Percentiles rank a stretch among this genome's conserved stretches.
Evolutionary conservation across 805 yeast species (phyloP).

Genomic region (Spathaspora sp.): DNA sequence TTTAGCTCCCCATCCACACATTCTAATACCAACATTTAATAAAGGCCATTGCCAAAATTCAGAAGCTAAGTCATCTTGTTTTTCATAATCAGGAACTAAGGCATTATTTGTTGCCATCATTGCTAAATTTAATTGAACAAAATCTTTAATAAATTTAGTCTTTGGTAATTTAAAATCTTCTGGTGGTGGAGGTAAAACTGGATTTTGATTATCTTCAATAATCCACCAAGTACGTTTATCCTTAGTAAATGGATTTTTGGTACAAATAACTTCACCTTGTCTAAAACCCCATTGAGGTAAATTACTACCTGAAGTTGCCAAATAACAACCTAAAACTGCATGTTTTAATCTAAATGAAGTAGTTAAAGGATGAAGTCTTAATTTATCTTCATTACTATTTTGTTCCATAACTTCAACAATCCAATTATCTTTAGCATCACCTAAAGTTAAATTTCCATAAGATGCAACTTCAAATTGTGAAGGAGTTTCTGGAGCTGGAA

Average conservation of each 20-base stretch:
- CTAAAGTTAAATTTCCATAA: slow-evolving; percentile 62
- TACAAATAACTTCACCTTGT: slow-evolving; percentile 93
- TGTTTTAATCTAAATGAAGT: slow-evolving; percentile 76
- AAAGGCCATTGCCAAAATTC: slow-evolving; percentile 86
- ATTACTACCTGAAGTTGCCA: slow-evolving; percentile 75
- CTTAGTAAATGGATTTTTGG: slow-evolving; percentile 58
- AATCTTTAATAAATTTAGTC: slow-evolving; percentile 69
- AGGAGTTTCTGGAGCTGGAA: slow-evolving; percentile 59
- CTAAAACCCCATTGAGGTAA: slow-evolving; percentile 98
- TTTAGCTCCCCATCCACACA: slow-evolving; percentile 67
- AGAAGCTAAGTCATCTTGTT: slow-evolving; percentile 68
- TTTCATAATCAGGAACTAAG: slow-evolving; percentile 70
- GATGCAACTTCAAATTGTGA: slow-evolving; percentile 64
- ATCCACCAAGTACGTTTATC: slow-evolving; percentile 92
- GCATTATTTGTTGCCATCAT: slow-evolving; percentile 87
- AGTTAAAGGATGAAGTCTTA: slow-evolving; percentile 71
- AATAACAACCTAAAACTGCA: slow-evolving; percentile 69
- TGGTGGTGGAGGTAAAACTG: slow-evolving; percentile 55
- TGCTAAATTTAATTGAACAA: slow-evolving; percentile 66
- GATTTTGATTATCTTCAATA: slow-evolving; percentile 66
- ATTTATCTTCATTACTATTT: slow-evolving; percentile 47
- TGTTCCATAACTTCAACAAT: slow-evolving; percentile 65
- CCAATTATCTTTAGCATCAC: slow-evolving; percentile 80
- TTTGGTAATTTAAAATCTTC: slow-evolving; percentile 65
- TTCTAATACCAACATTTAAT: slow-evolving; percentile 62